Conservation (phyloP, 768 basidiomycete species). For the Russula ochroleuca region DNA sequence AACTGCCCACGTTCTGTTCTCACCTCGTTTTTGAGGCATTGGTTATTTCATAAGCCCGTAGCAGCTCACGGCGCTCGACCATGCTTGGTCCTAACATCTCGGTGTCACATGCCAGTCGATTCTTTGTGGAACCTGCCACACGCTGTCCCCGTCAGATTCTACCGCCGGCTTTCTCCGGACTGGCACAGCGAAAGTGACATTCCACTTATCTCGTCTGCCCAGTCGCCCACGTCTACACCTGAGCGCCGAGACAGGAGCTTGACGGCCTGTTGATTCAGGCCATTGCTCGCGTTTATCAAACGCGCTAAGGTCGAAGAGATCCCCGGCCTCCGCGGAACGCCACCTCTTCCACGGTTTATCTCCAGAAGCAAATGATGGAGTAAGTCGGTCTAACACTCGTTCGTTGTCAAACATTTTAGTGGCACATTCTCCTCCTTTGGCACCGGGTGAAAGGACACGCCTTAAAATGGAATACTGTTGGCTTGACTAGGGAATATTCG, state of each 20-base stretch:
- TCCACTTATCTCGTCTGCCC: constrained; percentile 8
- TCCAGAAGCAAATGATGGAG: constrained; percentile 12
- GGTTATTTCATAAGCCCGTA: not conserved
- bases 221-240: not conserved
- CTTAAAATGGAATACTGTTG: constrained; percentile 9
- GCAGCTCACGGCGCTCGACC: not conserved
- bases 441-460: not conserved
- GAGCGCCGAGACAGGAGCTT: constrained; percentile 11
- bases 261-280: constrained; percentile 2
- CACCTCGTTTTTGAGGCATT: not conserved
- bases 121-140: constrained; percentile 10
- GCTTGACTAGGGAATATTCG: constrained; percentile 17
- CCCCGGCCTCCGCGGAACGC: constrained; percentile 23
- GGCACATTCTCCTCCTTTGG: constrained; percentile 14
- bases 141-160: constrained; percentile 4
- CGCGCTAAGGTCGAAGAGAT: constrained; percentile 7
- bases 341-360: constrained; percentile 20
- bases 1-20: not conserved
- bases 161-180: constrained; percentile 13
- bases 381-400: constrained; percentile 6
- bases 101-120: constrained; percentile 1
- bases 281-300: not conserved
- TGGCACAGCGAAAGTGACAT: constrained; percentile 5
- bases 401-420: constrained; percentile 14
- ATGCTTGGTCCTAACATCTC: not conserved